A percentile compares a stretch with the other conserved stretches of the same genome.
phyloP scores from a whole-genome alignment of 371 early-diverging fungal genomes.

The Rhizopus sp. region DNA sequence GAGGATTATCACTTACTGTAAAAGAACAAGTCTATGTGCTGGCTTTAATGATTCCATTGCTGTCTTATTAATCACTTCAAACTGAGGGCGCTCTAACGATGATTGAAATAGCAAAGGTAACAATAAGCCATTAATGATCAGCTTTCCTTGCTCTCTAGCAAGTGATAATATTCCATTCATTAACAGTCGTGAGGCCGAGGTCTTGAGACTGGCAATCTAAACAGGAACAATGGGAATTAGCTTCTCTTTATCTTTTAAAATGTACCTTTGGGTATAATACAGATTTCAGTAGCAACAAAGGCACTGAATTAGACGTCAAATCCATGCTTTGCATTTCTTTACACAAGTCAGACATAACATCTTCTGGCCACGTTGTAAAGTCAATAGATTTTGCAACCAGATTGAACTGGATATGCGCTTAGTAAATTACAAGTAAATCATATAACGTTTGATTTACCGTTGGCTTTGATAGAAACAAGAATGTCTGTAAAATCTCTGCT shows the following conservation, averaged over 20 bases:
- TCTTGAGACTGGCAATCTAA: conserved; percentile 13
- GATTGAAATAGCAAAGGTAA: conserved; percentile 19
- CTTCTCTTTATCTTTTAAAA: not conserved
- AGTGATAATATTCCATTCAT: conserved; percentile 10
- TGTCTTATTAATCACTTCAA: conserved; percentile 16
- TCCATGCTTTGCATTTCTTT: conserved; percentile 4
- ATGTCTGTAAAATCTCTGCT: not conserved
- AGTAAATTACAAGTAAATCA: not conserved
- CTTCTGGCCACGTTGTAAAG: conserved; percentile 21
- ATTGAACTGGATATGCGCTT: not conserved
- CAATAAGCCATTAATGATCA: conserved; percentile 16
- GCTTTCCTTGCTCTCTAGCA: conserved; percentile 10
- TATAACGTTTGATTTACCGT: conserved; percentile 2
- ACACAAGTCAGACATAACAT: conserved; percentile 12
- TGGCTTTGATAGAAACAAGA: not conserved
- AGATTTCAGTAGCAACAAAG: conserved; percentile 1
- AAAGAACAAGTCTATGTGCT: conserved; percentile 3
- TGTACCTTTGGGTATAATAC: conserved; percentile 17
- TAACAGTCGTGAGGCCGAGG: conserved; percentile 14
- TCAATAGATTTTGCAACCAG: conserved; percentile 12
- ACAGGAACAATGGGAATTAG: not conserved
- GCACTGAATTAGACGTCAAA: conserved; percentile 6
- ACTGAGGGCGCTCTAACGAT: conserved; percentile 7
- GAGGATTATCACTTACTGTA: conserved; percentile 11
- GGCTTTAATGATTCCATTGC: conserved; percentile 12